Conservation (phyloP, 2,329 filamentous ascomycete genomes). For the Paramyrothecium sp. region DNA sequence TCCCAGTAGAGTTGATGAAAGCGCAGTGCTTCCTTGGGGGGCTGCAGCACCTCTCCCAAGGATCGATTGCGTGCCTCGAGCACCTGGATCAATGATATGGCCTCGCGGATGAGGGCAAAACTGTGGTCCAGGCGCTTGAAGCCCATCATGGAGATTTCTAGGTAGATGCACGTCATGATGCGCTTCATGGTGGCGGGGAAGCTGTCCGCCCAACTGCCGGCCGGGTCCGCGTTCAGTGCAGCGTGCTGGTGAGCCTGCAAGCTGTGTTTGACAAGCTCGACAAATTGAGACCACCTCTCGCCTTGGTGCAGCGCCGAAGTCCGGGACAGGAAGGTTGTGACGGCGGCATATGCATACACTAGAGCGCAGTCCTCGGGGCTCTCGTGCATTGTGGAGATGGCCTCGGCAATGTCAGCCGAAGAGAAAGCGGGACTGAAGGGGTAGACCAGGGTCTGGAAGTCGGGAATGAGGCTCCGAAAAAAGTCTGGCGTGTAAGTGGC, state of each 20-base stretch:
- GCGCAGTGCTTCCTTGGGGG: conserved; percentile 12
- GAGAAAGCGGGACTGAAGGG: conserved; percentile 17
- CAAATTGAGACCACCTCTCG: not conserved
- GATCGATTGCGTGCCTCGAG: conserved; percentile 40
- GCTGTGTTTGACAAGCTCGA: conserved; percentile 4
- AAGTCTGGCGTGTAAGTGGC: conserved; percentile 15
- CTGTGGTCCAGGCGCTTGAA: conserved; percentile 44
- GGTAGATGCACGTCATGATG: conserved; percentile 48
- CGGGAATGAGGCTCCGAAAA: conserved; percentile 13
- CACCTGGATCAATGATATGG: conserved; percentile 41
- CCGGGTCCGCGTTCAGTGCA: conserved; percentile 26
- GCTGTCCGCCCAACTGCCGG: conserved; percentile 30
- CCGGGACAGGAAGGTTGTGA: conserved; percentile 17
- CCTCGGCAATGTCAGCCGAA: conserved; percentile 12
- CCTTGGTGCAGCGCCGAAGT: conserved; percentile 7
- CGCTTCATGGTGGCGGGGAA: conserved; percentile 39
- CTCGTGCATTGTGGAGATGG: conserved; percentile 17
- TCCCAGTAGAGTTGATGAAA: conserved; percentile 47
- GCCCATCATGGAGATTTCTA: conserved; percentile 49
- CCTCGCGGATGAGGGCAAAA: conserved; percentile 47
- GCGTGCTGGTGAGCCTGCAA: conserved; percentile 20
- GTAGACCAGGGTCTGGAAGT: conserved; percentile 18
- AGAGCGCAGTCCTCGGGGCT: conserved; percentile 15
- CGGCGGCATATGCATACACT: conserved; percentile 18
- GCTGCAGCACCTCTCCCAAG: conserved; percentile 11